Evolutionary conservation across 2,329 filamentous ascomycete genomes (phyloP), one percentile per base, ranked within the genome.

Genomic region (Aspergillus carbonarius): DNA sequence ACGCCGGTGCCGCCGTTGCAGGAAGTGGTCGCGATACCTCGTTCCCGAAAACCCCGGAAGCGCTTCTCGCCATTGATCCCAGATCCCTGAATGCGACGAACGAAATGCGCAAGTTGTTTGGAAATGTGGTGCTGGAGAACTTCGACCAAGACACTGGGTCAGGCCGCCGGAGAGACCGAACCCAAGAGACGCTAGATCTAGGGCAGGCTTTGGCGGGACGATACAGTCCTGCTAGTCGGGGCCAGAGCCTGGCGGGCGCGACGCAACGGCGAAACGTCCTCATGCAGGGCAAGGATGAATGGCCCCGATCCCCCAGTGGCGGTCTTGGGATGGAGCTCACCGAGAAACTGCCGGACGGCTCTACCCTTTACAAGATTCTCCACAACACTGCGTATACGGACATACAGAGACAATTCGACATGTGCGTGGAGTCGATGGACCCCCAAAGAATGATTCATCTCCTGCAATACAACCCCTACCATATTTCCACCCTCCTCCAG

Each of bases 401-500:
- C 48, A 81, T 91, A 1, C 93, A 98, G 75, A 77, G 79, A 18
- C 80, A 88, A 55, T 99, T 98, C 75, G 88, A 92, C 56, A 79
- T 81, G 15, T 88, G 88, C 63, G 92, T 96, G n/a, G 88, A 90
- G 66, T 84, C 83, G 1, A 90, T 95, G 82, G 90, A 97, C 68
- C 91, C 92, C 4, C 88, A 96, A 75, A 83, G 88, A 55, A 85
- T 99, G 78, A 87, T 98, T 42, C 79, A 87, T 35, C 84, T 95
- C 53, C 80, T 98, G 2, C 83, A 86, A 61, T 81, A 82, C 65
- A 87, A 92, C 67, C 90, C 93, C 3, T 98, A 97, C 73, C 93
- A 98, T 72, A 89, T 98, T 65, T 95, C 92, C 1, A 93, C 91
- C 2, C 83, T 98, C n/a, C 86, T 98, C 20, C 93, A 97, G 72